A percentile compares a stretch with the other conserved stretches of the same genome.
Conservation (phyloP, 495 filamentous ascomycete species). For the Neurospora tetrasperma region DNA sequence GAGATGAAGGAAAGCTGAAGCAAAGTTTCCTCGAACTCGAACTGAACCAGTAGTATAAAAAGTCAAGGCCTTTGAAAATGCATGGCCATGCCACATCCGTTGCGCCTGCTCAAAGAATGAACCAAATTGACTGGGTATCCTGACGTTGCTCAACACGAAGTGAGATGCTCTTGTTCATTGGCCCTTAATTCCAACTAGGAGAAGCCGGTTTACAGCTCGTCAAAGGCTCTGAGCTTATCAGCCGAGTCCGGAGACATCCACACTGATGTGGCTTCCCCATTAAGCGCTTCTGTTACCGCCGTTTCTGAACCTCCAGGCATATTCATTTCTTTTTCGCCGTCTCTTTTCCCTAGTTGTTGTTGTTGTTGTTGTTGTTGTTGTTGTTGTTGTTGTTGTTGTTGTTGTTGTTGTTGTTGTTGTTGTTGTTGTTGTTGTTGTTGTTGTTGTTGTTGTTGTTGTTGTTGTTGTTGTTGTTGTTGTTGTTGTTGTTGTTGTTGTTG, state of each 20-base stretch:
- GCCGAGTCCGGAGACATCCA: conserved; percentile 1
- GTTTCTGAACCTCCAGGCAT: background rate
- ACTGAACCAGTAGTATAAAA: background rate
- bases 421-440: background rate
- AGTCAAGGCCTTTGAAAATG: background rate
- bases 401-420: too few relatives aligned
- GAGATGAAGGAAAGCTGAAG: background rate
- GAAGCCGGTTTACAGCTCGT: conserved; percentile 27
- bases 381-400: too few relatives aligned
- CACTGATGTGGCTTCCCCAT: conserved; percentile 1
- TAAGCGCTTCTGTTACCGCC: background rate
- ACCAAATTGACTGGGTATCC: background rate
- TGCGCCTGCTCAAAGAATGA: background rate
- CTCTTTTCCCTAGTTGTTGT: background rate
- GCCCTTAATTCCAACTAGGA: background rate
- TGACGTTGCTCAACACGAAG: background rate
- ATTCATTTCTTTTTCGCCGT: background rate
- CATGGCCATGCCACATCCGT: background rate
- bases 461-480: background rate
- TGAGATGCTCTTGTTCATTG: background rate
- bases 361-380: background rate
- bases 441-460: too few relatives aligned
- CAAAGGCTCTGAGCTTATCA: conserved; percentile 29
- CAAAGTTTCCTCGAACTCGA: background rate
- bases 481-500: background rate